Evolutionary conservation across 2,329 filamentous ascomycete species (phyloP), one percentile per base, ranked within the genome.

Genomic region (Biscogniauxia marginata): DNA sequence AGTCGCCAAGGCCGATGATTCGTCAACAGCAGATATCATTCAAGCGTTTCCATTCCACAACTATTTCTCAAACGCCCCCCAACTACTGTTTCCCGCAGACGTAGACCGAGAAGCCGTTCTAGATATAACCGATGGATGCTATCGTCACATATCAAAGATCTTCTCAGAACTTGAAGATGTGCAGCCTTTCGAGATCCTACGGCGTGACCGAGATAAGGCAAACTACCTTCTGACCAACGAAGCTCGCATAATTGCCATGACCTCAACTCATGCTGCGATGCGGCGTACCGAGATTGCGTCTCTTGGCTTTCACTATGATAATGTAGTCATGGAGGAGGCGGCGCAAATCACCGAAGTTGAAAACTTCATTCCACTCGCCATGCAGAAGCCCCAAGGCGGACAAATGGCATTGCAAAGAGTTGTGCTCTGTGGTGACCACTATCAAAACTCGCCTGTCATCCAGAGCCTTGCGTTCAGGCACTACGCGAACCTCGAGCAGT

Each of bases 181-280:
- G 47, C 84, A 93, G 64, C 96, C 95, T 0, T 99, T 99, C 68
- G 95, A 99, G 75, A 93, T 99, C 50, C 77, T 99, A 54, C 86
- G 92, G 51, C 88, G 89, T 54, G 90, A 93, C 61, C 87, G 90
- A 34, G 95, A 99, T 71, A 97, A 96, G 76, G 89, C 93, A 51
- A 98, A 98, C 72, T 99, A 99, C 69, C 84, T 99, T 5, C 83
- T 99, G 30, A 89, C 92, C 5, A 97, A 92, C 67, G 93, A 98
- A 74, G 96, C 96, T n/a, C 88, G 95, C 34, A 95, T 99, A 60
- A 88, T 99, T 62, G 96, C 95, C 56, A 99, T 99, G 96, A 99
- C 95, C 18, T 96, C 93, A 3, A 99, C 96, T 0, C 95, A 99
- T 73, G 96, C 95, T 4, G 95, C 95, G 1, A 99, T 99, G 83